phyloP scores from a whole-genome alignment of 2,329 filamentous ascomycete genomes.

The Achaetomium macrosporum region DNA sequence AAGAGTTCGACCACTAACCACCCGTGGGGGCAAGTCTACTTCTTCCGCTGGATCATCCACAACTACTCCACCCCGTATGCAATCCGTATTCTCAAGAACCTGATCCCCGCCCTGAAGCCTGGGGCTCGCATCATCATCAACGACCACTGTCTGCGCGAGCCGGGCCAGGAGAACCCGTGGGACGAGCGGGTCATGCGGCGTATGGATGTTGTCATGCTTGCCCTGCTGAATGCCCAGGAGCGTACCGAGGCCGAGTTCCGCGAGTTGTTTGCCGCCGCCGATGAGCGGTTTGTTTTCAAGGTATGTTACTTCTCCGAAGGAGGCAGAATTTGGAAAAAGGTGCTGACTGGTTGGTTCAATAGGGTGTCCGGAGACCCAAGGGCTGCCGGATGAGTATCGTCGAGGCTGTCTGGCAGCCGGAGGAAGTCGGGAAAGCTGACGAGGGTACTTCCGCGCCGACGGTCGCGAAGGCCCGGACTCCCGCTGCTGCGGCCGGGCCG shows the following conservation, averaged over 20 bases:
- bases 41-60: slow-evolving; percentile 56
- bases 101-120: slow-evolving; percentile 51
- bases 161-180: slow-evolving; percentile 29
- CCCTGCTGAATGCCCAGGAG: slow-evolving; percentile 39
- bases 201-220: slow-evolving; percentile 41
- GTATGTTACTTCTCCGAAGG: slow-evolving; percentile 14
- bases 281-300: slow-evolving; percentile 34
- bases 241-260: slow-evolving; percentile 39
- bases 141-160: slow-evolving; percentile 34
- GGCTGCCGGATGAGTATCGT: slow-evolving; percentile 33
- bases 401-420: slow-evolving; percentile 31
- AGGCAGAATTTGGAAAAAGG: neutral
- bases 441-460: neutral
- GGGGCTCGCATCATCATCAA: slow-evolving; percentile 43
- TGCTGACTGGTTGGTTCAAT: neutral
- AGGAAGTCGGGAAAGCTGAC: slow-evolving; percentile 8
- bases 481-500: neutral
- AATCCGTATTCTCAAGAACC: slow-evolving; percentile 41
- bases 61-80: slow-evolving; percentile 54
- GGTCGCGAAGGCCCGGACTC: neutral
- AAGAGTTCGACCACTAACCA: neutral
- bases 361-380: slow-evolving; percentile 27
- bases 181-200: slow-evolving; percentile 36
- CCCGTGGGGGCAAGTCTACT: slow-evolving; percentile 39
- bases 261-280: slow-evolving; percentile 35